These are phyloP conservation scores for Debaryomyces subglobosus DNA, from an alignment of 1,139 yeast species.

Conservation along the genomic window DNA sequence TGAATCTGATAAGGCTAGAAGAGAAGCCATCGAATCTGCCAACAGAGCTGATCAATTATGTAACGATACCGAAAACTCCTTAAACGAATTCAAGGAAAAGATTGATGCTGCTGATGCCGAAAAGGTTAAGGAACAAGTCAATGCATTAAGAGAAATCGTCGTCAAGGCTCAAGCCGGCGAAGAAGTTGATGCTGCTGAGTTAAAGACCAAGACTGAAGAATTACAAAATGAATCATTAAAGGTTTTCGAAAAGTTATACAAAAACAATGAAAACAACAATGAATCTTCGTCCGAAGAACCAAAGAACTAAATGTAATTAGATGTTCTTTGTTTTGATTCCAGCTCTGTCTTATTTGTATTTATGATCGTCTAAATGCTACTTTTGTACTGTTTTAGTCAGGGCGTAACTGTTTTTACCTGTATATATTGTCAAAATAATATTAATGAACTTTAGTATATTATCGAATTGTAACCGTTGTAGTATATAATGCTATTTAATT, in stretches of 20 bases:
- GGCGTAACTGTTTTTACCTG: conserved; percentile 15
- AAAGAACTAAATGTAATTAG: conserved; percentile 37
- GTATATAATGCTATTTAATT: conserved; percentile 12
- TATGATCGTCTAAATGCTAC: neutral
- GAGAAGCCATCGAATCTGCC: conserved; percentile 91
- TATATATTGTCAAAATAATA: conserved; percentile 16
- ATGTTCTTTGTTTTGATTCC: neutral
- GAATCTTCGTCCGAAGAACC: conserved; percentile 40
- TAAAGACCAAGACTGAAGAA: conserved; percentile 93
- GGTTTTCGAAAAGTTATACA: conserved; percentile 95
- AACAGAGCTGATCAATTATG: conserved; percentile 97
- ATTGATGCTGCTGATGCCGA: conserved; percentile 86
- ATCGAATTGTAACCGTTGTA: conserved; percentile 3
- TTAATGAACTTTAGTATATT: conserved; percentile 1
- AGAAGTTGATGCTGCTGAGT: conserved; percentile 77
- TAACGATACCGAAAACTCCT: conserved; percentile 93
- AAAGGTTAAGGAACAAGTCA: conserved; percentile 76
- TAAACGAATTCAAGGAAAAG: conserved; percentile 94
- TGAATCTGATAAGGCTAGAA: conserved; percentile 93
- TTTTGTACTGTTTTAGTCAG: conserved; percentile 1
- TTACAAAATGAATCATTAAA: conserved; percentile 90
- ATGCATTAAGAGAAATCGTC: conserved; percentile 82
- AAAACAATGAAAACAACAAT: conserved; percentile 53
- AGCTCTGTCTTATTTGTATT: conserved; percentile 3
- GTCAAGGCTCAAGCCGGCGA: conserved; percentile 96